phyloP scores from a whole-genome alignment of 441 rosid species.

The Isatis lusitanica region DNA sequence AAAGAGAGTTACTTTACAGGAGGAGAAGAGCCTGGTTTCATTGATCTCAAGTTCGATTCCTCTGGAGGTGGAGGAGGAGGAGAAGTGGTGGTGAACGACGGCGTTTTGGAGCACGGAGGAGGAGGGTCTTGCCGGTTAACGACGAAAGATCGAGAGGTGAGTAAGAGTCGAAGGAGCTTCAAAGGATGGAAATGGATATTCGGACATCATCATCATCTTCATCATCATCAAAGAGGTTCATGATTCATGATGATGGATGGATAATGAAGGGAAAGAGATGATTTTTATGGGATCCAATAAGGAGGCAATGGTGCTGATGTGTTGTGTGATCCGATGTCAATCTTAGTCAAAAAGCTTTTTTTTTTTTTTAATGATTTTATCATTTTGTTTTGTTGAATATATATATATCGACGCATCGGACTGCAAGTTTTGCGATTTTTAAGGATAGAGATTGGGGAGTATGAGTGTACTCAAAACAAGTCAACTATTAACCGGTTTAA shows the following conservation, averaged over 20 bases:
- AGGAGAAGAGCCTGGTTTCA: slow-evolving; percentile 85
- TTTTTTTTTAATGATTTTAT: background rate
- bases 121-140: slow-evolving; percentile 71
- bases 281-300: slow-evolving; percentile 27
- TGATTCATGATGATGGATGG: slow-evolving; percentile 19
- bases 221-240: slow-evolving; percentile 16
- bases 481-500: slow-evolving; percentile 1
- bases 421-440: slow-evolving; percentile 23
- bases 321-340: slow-evolving; percentile 32
- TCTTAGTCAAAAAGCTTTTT: slow-evolving; percentile 22
- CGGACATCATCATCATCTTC: slow-evolving; percentile 50
- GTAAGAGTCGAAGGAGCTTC: slow-evolving; percentile 83
- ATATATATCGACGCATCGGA: background rate
- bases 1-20: slow-evolving; percentile 73
- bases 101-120: slow-evolving; percentile 39
- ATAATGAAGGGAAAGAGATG: background rate
- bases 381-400: slow-evolving; percentile 17
- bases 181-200: slow-evolving; percentile 97
- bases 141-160: slow-evolving; percentile 61
- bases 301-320: slow-evolving; percentile 4
- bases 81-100: slow-evolving; percentile 13
- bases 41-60: slow-evolving; percentile 84
- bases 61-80: slow-evolving; percentile 44
- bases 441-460: background rate
- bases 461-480: background rate